Percentiles rank a stretch among this genome's conserved stretches.
Evolutionary conservation across 306 rosid genomes (phyloP).

Genomic region (Clitoria ternatea): DNA sequence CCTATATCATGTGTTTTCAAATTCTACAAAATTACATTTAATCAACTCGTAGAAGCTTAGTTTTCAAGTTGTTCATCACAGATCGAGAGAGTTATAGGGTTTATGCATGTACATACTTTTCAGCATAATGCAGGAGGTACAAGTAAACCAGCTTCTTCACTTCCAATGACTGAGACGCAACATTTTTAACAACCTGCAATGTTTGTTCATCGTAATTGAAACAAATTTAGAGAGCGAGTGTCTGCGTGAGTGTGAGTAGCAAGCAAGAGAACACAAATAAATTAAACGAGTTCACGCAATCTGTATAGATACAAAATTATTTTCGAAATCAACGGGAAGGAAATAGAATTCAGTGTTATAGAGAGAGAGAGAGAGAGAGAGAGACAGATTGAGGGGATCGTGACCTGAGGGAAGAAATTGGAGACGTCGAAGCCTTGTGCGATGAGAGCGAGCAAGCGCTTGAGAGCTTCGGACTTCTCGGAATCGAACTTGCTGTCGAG

Average conservation of each 20-base stretch:
- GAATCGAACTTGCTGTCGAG: conserved; percentile 95
- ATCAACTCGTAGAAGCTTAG: background rate
- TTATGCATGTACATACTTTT: conserved; percentile 56
- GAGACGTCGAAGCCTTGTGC: conserved; percentile 96
- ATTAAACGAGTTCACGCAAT: background rate
- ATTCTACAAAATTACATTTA: background rate
- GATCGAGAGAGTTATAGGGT: background rate
- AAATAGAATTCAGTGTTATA: background rate
- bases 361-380: background rate
- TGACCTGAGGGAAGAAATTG: conserved; percentile 92
- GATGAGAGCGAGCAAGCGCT: conserved; percentile 91
- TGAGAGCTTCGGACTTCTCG: conserved; percentile 95
- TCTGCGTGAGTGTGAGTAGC: background rate
- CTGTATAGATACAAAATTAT: background rate
- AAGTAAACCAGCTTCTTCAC: conserved; percentile 95
- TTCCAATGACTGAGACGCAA: conserved; percentile 83
- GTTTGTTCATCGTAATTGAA: conserved; percentile 19
- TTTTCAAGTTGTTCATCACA: background rate
- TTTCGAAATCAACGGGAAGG: background rate
- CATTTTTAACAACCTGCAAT: conserved; percentile 90
- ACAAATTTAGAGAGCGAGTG: background rate
- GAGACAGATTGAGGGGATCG: background rate
- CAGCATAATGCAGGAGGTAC: conserved; percentile 95
- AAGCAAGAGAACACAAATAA: background rate
- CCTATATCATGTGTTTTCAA: background rate